These are phyloP conservation scores for Schrenkiella parvula DNA, from an alignment of 345 rosid species.

Conservation along the genomic window DNA sequence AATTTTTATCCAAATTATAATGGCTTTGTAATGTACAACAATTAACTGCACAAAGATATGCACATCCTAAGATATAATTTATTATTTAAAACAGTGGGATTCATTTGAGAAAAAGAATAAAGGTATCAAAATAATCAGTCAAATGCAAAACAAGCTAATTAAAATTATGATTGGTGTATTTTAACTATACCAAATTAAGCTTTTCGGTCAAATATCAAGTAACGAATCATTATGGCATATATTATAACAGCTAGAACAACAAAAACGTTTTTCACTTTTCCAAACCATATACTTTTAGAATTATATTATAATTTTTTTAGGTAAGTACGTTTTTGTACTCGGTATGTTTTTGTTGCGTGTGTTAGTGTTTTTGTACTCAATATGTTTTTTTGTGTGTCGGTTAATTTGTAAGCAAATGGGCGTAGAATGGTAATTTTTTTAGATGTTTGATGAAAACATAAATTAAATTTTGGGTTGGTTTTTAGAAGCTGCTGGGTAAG, in stretches of 20 bases:
- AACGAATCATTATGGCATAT: not conserved
- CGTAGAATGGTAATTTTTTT: not conserved
- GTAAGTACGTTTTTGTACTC: not conserved
- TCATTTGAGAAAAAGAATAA: not conserved
- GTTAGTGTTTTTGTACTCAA: not conserved
- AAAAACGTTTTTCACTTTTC: not conserved
- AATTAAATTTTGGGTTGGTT: not conserved
- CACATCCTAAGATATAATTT: not conserved
- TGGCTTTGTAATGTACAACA: not conserved
- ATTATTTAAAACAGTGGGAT: not conserved
- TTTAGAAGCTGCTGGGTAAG: not conserved
- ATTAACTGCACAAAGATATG: not conserved
- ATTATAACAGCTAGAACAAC: not conserved
- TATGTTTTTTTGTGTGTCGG: not conserved
- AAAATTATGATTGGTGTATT: not conserved
- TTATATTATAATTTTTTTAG: not conserved
- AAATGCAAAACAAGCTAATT: not conserved
- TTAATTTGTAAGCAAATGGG: not conserved
- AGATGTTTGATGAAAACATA: not conserved
- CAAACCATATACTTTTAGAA: not conserved
- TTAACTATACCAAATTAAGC: not conserved
- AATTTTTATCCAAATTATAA: not conserved
- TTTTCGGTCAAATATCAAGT: conserved; percentile 5
- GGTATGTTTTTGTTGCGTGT: not conserved
- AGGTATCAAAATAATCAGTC: not conserved